phyloP scores from a whole-genome alignment of 495 filamentous ascomycete species.

The Lasiosphaeris hirsuta region DNA sequence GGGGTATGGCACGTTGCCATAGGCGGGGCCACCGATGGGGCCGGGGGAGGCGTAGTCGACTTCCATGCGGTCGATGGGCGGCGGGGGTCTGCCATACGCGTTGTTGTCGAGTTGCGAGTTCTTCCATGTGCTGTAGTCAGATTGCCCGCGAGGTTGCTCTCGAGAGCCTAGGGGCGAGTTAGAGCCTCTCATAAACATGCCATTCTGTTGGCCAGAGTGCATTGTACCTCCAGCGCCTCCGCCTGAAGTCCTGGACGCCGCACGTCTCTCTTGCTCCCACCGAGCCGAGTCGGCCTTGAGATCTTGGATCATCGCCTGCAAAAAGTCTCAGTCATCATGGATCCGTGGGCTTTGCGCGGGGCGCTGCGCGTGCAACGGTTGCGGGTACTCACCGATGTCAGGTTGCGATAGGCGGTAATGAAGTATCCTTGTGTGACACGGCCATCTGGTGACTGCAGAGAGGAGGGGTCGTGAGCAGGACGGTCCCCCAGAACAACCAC shows the following conservation, averaged over 20 bases:
- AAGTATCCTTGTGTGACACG: constrained; percentile 67
- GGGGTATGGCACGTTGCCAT: constrained; percentile 17
- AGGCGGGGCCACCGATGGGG: constrained; percentile 10
- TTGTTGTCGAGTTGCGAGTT: constrained; percentile 21
- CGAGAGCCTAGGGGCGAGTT: constrained; percentile 52
- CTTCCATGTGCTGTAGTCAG: constrained; percentile 34
- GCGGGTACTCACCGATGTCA: constrained; percentile 69
- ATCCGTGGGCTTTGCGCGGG: neutral
- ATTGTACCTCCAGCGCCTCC: constrained; percentile 55
- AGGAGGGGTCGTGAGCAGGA: constrained; percentile 16
- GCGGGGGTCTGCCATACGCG: constrained; percentile 14
- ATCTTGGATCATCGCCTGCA: constrained; percentile 84
- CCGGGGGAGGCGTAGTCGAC: constrained; percentile 24
- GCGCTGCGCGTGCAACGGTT: neutral
- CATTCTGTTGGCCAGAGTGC: constrained; percentile 51
- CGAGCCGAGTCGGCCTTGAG: constrained; percentile 75
- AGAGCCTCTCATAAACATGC: constrained; percentile 52
- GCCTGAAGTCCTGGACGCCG: constrained; percentile 38
- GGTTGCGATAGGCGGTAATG: constrained; percentile 82
- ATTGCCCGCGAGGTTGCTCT: constrained; percentile 26
- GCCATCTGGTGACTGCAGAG: constrained; percentile 46
- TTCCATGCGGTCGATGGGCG: constrained; percentile 24
- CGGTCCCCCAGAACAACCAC: neutral
- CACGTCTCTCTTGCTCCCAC: constrained; percentile 71
- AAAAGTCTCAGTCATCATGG: constrained; percentile 6